Base-by-base conservation (phyloP, 768 basidiomycete genomes). In the Calocera cornea region DNA sequence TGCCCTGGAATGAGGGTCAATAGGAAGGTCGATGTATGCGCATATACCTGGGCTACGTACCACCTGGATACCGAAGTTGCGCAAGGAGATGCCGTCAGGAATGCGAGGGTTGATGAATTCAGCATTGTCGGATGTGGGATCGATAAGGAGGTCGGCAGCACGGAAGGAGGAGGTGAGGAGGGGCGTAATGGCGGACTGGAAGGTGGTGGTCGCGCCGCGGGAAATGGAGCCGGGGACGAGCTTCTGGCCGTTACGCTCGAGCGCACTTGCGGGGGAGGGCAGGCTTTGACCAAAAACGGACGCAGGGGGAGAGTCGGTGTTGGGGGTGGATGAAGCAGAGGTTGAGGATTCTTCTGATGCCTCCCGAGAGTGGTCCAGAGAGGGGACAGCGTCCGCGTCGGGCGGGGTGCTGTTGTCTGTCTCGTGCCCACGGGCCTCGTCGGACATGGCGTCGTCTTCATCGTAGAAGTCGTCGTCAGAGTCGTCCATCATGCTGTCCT, bases 31-130 rank as follows among this genome's bases (percentile, higher is more conserved):
- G 66, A 67, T 64, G 33, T 69, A 67, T n/a, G 63, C 70, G 49
- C n/a, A 47, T 54, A 50, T 10, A 24, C 49, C 65, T 69, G 67
- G 63, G 29, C 63, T 22, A 86, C 90, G 80, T 74, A 92, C 88
- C 71, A 89, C 84, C 76, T 95, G 93, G 68, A 92, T 88, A 33
- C 90, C 89, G 75, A 95, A 93, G 78, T 95, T 92, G 70, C 93
- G 81, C 72, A 71, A 64, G 40, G 70, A 70, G 29, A 71, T 70
- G 19, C 90, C 90, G 71, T 90, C 87, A 11, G 90, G 90, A 66
- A 92, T 87, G 66, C 80, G 80, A 16, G 83, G 82, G 44, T 87
- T 86, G 40, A 86, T 81, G 70, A 92, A 92, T 71, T 87, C 84
- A 78, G 86, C 86, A 1, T 78, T 76, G 12, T 72, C 70, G 36